Percentiles rank a stretch among this genome's conserved stretches.
phyloP scores from a whole-genome alignment of 1,284 basidiomycete species.

The Papiliotrema terrestris region DNA sequence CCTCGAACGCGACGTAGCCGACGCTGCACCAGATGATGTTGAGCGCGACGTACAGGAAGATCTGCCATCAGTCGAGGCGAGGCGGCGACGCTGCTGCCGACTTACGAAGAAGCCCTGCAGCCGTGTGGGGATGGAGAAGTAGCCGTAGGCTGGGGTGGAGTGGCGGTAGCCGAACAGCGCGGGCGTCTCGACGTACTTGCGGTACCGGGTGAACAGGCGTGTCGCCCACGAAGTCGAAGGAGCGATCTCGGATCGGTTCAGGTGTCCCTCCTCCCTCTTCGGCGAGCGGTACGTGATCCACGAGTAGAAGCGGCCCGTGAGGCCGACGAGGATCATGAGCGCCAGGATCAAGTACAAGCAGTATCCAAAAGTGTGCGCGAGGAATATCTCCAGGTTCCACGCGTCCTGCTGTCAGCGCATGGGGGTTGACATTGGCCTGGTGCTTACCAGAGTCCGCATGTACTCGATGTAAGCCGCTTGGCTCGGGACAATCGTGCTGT shows the following conservation, averaged over 20 bases:
- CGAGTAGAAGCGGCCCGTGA: not conserved
- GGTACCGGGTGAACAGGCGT: conserved; percentile 10
- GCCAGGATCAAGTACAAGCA: not conserved
- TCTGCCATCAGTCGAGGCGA: conserved; percentile 5
- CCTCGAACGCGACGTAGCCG: conserved; percentile 56
- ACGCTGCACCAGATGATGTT: conserved; percentile 44
- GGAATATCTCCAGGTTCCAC: not conserved
- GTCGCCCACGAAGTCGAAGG: not conserved
- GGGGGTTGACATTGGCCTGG: too few relatives aligned
- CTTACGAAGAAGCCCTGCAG: conserved; percentile 25
- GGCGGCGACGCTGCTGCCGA: not conserved
- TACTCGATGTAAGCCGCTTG: not conserved
- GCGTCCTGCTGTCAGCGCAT: not conserved
- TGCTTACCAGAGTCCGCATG: not conserved
- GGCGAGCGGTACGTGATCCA: not conserved
- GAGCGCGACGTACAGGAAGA: conserved; percentile 23
- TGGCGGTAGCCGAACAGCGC: conserved; percentile 25
- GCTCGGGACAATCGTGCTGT: not conserved
- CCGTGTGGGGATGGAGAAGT: conserved; percentile 26
- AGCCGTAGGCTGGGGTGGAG: conserved; percentile 18
- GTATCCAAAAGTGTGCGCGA: not conserved
- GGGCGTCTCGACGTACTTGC: conserved; percentile 17
- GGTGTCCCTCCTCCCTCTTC: not conserved
- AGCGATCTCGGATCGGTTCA: not conserved
- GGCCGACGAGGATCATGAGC: not conserved